phyloP scores from a whole-genome alignment of 2,329 filamentous ascomycete species.

The Falciphora oryzae region DNA sequence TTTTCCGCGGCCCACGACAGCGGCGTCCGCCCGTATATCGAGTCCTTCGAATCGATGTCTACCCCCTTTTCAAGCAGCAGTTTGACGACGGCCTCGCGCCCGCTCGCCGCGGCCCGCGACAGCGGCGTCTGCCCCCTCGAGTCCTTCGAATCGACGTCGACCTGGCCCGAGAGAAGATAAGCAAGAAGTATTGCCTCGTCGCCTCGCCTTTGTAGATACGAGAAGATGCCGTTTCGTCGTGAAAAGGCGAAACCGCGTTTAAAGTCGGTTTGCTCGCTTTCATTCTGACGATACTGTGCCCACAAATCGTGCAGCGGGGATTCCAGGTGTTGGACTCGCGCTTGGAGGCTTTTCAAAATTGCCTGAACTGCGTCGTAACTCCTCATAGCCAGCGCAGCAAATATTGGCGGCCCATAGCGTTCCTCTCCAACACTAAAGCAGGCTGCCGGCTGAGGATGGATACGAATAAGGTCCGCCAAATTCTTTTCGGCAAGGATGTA shows the following conservation, averaged over 20 bases:
- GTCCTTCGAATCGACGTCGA: too few species aligned
- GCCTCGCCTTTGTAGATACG: not conserved
- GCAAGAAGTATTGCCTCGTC: too few species aligned
- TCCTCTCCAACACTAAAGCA: constrained; percentile 5
- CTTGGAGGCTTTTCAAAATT: constrained; percentile 3
- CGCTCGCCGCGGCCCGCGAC: too few species aligned
- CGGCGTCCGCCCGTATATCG: too few species aligned
- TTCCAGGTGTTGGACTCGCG: not conserved
- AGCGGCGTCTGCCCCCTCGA: too few species aligned
- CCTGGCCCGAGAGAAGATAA: too few species aligned
- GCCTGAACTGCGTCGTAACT: constrained; percentile 11
- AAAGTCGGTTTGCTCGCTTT: not conserved
- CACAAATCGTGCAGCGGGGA: not conserved
- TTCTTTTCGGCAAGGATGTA: constrained; percentile 11
- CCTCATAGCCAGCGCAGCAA: constrained; percentile 13
- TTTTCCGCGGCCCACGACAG: too few species aligned
- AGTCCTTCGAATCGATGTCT: too few species aligned
- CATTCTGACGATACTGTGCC: not conserved
- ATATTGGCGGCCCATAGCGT: constrained; percentile 13
- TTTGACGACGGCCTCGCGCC: too few species aligned
- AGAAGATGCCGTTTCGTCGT: not conserved
- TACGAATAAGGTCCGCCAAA: constrained; percentile 9
- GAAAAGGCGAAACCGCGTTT: not conserved
- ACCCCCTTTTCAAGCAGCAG: too few species aligned
- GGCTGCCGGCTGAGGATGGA: not conserved